Percentiles rank a stretch among this genome's conserved stretches.
Conservation (phyloP, 2,329 filamentous ascomycete species). For the Exophiala sp. region DNA sequence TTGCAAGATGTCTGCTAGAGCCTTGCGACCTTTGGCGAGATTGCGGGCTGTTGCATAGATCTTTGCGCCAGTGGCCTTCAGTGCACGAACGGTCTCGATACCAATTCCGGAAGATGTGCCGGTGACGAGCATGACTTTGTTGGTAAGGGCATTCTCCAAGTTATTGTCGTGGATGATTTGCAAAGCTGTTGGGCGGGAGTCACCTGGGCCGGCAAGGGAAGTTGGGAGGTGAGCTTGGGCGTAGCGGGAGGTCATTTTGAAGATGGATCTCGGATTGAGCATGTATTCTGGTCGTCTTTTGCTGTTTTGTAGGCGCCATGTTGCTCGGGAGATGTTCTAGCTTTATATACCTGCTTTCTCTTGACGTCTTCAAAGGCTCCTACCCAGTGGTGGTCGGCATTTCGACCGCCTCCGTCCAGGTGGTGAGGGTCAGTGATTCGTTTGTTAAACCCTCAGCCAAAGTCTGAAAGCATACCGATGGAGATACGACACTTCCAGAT, state of each 20-base stretch:
- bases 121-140: constrained; percentile 39
- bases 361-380: too few relatives aligned
- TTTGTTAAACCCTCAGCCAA: too few relatives aligned
- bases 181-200: constrained; percentile 25
- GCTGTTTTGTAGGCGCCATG: background rate
- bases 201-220: constrained; percentile 25
- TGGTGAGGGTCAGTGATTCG: too few relatives aligned
- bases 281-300: too few relatives aligned
- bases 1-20: constrained; percentile 28
- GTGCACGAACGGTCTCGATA: constrained; percentile 39
- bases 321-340: background rate
- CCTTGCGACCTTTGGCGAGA: constrained; percentile 33
- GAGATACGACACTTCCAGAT: too few relatives aligned
- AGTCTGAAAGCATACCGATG: too few relatives aligned
- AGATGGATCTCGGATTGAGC: too few relatives aligned
- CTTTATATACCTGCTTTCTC: too few relatives aligned
- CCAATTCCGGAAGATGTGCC: constrained; percentile 40
- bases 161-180: constrained; percentile 29
- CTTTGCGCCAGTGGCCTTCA: constrained; percentile 37
- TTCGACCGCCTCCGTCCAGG: too few relatives aligned
- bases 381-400: too few relatives aligned
- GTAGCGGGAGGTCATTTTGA: constrained; percentile 28
- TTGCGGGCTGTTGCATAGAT: constrained; percentile 39
- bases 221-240: constrained; percentile 24
- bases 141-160: constrained; percentile 22